Evolutionary conservation across 2,329 filamentous ascomycete genomes (phyloP).

Genomic region (Huntiella moniliformis): DNA sequence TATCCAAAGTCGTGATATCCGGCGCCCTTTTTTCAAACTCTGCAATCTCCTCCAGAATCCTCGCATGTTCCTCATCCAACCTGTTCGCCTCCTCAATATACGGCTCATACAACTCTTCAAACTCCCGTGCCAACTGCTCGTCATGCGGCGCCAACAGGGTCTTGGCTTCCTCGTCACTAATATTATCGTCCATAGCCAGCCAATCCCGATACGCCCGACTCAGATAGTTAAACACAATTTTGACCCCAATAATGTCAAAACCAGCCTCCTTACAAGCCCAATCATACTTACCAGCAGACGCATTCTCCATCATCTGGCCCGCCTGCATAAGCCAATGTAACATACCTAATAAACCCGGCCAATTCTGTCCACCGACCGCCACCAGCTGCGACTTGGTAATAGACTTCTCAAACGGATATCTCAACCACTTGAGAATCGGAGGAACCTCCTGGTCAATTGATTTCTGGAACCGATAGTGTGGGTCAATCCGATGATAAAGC

Average conservation of each 20-base stretch:
- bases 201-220: conserved; percentile 83
- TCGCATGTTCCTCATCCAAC: conserved; percentile 70
- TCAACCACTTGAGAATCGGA: conserved; percentile 74
- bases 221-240: conserved; percentile 86
- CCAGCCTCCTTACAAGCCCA: conserved; percentile 78
- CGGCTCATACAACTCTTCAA: conserved; percentile 67
- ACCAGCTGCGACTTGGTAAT: conserved; percentile 94
- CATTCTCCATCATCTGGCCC: conserved; percentile 81
- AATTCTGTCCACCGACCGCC: conserved; percentile 90
- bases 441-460: conserved; percentile 91
- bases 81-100: conserved; percentile 69
- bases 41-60: conserved; percentile 68
- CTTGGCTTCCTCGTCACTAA: conserved; percentile 67
- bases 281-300: conserved; percentile 60
- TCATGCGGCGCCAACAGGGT: conserved; percentile 66
- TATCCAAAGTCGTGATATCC: conserved; percentile 65
- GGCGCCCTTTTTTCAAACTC: conserved; percentile 75
- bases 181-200: conserved; percentile 81
- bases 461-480: conserved; percentile 81
- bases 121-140: conserved; percentile 70
- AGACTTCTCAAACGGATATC: conserved; percentile 86
- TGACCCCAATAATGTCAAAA: conserved; percentile 71
- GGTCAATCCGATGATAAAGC: conserved; percentile 91
- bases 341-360: conserved; percentile 83
- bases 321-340: conserved; percentile 99